A percentile compares a stretch with the other conserved stretches of the same genome.
These are phyloP conservation scores for Amanita fuliginea DNA, from an alignment of 768 basidiomycete species.

Conservation along the genomic window DNA sequence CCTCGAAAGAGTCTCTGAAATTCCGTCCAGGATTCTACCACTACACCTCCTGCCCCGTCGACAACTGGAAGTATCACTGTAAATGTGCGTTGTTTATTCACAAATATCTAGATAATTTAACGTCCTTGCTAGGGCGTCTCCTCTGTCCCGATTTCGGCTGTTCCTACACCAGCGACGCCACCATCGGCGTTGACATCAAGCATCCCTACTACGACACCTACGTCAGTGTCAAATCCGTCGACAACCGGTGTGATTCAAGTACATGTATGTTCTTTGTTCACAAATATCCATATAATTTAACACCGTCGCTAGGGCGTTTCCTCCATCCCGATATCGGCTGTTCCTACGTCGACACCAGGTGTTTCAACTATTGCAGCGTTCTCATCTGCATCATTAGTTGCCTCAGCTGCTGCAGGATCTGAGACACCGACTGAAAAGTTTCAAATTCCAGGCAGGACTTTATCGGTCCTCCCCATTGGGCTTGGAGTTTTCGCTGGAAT, in stretches of 20 bases:
- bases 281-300: neutral
- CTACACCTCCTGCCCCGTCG: neutral
- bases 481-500: conserved; percentile 80
- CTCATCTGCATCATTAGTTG: conserved; percentile 9
- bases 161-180: neutral
- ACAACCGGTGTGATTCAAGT: neutral
- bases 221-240: neutral
- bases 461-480: conserved; percentile 74
- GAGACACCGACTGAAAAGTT: conserved; percentile 33
- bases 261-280: neutral
- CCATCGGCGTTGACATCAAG: no score
- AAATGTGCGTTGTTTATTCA: neutral
- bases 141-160: conserved; percentile 13
- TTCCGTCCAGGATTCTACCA: neutral
- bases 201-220: no score
- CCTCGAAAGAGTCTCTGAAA: neutral
- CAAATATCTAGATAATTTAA: neutral
- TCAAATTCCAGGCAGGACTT: conserved; percentile 56
- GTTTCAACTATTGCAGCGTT: conserved; percentile 4
- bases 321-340: conserved; percentile 13
- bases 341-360: neutral
- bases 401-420: conserved; percentile 22
- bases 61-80: neutral
- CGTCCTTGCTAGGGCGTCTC: neutral
- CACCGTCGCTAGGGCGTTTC: neutral